Conservation (phyloP, 192 early-diverging fungal species). For the Gonapodya sp. region DNA sequence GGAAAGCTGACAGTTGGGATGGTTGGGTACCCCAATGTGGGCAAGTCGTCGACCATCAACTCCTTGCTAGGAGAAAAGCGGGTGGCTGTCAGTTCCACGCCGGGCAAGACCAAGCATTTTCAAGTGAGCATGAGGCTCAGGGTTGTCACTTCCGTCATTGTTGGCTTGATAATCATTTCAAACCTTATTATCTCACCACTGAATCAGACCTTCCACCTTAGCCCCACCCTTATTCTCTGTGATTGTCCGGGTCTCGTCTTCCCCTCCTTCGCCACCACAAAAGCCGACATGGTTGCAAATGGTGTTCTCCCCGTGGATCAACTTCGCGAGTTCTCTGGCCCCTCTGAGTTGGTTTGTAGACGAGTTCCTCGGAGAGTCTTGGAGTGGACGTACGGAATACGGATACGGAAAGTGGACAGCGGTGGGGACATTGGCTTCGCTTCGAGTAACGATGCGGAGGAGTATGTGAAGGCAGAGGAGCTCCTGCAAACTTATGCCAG, state of each 20-base stretch:
- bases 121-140: slow-evolving; percentile 36
- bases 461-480: slow-evolving; percentile 74
- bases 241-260: slow-evolving; percentile 99
- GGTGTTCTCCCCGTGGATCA: slow-evolving; percentile 99
- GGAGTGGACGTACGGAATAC: slow-evolving; percentile 88
- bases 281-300: slow-evolving; percentile 97
- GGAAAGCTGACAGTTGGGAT: slow-evolving; percentile 79
- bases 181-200: neutral
- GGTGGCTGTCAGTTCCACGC: slow-evolving; percentile 92
- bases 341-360: slow-evolving; percentile 64
- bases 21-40: slow-evolving; percentile 99
- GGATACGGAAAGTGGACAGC: slow-evolving; percentile 57
- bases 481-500: slow-evolving; percentile 80
- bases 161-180: slow-evolving; percentile 3
- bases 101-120: slow-evolving; percentile 99
- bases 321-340: slow-evolving; percentile 86
- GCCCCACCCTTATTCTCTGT: slow-evolving; percentile 75
- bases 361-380: slow-evolving; percentile 80
- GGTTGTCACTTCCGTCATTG: neutral
- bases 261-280: slow-evolving; percentile 95
- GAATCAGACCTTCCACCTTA: slow-evolving; percentile 74
- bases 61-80: slow-evolving; percentile 86
- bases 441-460: slow-evolving; percentile 31
- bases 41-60: slow-evolving; percentile 98
- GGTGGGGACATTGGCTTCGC: slow-evolving; percentile 58